Conservation (phyloP, 2,329 filamentous ascomycete species). For the Penicillium thymicola region DNA sequence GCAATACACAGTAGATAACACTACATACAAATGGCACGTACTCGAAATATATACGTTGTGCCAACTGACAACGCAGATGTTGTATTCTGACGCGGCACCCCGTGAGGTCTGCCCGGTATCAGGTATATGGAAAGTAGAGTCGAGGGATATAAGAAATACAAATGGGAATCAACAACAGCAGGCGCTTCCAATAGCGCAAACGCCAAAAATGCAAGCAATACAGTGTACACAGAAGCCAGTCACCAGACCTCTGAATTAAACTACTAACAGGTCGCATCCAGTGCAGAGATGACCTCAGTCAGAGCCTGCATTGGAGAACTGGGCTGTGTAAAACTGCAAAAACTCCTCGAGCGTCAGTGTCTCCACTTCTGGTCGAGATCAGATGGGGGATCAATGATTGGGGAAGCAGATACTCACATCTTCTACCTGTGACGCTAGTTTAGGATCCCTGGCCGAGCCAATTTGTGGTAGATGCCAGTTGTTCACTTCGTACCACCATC, state of each 20-base stretch:
- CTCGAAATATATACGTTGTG: not conserved
- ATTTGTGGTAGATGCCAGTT: slow-evolving; percentile 71
- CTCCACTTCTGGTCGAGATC: slow-evolving; percentile 5
- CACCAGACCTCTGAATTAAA: not conserved
- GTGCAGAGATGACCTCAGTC: slow-evolving; percentile 21
- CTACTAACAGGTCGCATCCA: not conserved
- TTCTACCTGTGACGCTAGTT: slow-evolving; percentile 40
- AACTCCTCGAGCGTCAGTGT: slow-evolving; percentile 34
- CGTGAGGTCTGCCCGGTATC: not conserved
- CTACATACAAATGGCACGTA: not conserved
- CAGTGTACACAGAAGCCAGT: slow-evolving; percentile 1
- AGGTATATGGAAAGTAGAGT: not conserved
- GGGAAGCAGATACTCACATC: slow-evolving; percentile 37
- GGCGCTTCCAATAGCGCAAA: slow-evolving; percentile 11
- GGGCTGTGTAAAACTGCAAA: slow-evolving; percentile 36
- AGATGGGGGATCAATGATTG: not conserved
- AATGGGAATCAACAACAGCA: slow-evolving; percentile 9
- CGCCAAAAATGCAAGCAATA: slow-evolving; percentile 21
- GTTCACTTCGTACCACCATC: slow-evolving; percentile 96
- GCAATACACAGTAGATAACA: not conserved
- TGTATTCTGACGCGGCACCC: not conserved
- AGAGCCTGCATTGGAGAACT: slow-evolving; percentile 34
- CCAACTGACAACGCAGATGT: not conserved
- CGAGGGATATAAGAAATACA: slow-evolving; percentile 3
- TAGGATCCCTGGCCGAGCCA: slow-evolving; percentile 25